Conservation (phyloP, 78 protist genomes). For the Dictyostelium intermedium region DNA sequence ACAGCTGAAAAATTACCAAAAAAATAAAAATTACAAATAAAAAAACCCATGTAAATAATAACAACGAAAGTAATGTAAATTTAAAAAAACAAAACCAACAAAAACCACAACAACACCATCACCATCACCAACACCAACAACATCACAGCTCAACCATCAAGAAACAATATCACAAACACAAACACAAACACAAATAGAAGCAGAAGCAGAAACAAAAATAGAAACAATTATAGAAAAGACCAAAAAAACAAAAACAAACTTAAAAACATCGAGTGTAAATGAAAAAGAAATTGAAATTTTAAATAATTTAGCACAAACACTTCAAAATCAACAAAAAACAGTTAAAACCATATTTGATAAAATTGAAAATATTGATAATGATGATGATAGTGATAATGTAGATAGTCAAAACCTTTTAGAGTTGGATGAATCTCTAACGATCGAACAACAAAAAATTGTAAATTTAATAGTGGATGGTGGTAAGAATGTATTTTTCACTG, state of each 20-base stretch:
- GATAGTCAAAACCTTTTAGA: constrained; percentile 2
- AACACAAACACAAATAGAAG: background rate
- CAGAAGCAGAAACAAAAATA: background rate
- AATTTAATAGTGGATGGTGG: constrained; percentile 65
- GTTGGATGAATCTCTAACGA: constrained; percentile 7
- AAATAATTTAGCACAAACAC: background rate
- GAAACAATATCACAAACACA: background rate
- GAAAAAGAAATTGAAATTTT: background rate
- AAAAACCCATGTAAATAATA: background rate
- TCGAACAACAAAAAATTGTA: constrained; percentile 44
- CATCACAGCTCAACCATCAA: background rate
- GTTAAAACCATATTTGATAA: background rate
- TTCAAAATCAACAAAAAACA: background rate
- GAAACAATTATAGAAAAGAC: no score
- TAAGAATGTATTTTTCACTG: constrained; percentile 86
- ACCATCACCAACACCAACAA: background rate
- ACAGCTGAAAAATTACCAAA: background rate
- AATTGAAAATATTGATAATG: background rate
- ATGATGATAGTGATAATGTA: background rate
- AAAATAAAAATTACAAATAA: background rate
- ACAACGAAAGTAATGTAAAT: background rate
- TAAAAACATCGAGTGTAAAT: background rate
- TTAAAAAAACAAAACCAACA: background rate
- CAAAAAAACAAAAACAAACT: background rate
- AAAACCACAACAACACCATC: background rate